Percentiles rank a stretch among this genome's conserved stretches.
These are phyloP conservation scores for Thielaviopsis populi DNA, from an alignment of 2,329 filamentous ascomycete species.

Conservation along the genomic window DNA sequence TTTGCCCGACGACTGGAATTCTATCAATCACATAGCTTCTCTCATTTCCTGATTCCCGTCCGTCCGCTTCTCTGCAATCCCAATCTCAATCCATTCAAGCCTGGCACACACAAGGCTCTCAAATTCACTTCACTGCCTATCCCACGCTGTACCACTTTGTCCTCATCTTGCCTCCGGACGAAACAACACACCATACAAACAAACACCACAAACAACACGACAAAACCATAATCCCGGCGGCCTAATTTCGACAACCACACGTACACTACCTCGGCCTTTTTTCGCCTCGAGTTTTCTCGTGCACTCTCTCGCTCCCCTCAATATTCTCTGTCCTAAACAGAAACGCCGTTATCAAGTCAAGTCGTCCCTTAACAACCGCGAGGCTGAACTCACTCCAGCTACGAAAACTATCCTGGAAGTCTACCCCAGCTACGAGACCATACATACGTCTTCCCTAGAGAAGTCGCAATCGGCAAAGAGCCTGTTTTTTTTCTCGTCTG, in stretches of 20 bases:
- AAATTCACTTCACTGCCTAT: not conserved
- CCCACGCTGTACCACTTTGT: not conserved
- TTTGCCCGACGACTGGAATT: conserved; percentile 9
- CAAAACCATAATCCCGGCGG: not conserved
- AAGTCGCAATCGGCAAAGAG: not conserved
- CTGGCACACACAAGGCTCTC: not conserved
- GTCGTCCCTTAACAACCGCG: not conserved
- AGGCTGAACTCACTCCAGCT: not conserved
- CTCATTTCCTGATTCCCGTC: not conserved
- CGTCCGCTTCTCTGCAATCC: not conserved
- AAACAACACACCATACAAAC: not conserved
- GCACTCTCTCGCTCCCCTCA: not conserved
- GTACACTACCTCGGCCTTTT: not conserved
- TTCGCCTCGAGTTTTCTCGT: not conserved
- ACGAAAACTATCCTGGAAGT: not conserved
- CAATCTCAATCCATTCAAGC: not conserved
- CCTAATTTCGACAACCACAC: not conserved
- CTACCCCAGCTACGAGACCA: not conserved
- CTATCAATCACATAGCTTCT: not conserved
- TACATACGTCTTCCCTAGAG: not conserved
- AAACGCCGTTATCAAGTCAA: not conserved
- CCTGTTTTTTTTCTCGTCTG: not conserved
- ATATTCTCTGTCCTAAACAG: not conserved
- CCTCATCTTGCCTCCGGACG: not conserved
- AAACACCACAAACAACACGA: conserved; percentile 1